phyloP scores from a whole-genome alignment of 495 filamentous ascomycete genomes.

The Neurospora tetrasperma region DNA sequence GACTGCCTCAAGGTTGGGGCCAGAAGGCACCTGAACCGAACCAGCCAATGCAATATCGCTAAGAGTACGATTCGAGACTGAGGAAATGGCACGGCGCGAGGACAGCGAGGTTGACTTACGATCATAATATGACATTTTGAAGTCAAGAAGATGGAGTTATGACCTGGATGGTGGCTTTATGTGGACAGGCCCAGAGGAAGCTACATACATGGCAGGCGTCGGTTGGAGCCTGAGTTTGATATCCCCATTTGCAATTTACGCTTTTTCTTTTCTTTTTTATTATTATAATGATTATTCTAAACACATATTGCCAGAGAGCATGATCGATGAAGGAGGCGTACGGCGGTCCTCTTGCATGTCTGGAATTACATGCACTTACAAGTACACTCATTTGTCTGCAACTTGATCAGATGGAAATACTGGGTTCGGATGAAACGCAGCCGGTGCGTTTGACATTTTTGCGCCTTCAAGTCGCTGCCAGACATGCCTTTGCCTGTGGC shows the following conservation, averaged over 20 bases:
- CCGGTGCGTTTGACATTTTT: neutral
- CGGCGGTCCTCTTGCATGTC: neutral
- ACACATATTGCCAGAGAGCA: neutral
- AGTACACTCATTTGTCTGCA: neutral
- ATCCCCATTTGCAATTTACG: neutral
- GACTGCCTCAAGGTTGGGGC: conserved; percentile 16
- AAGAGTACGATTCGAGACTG: neutral
- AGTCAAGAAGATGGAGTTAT: neutral
- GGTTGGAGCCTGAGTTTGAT: neutral
- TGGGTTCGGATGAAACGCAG: neutral
- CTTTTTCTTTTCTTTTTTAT: too few relatives aligned
- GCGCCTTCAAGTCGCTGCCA: neutral
- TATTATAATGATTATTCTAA: too few relatives aligned
- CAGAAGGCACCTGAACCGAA: conserved; percentile 18
- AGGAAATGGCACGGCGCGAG: neutral
- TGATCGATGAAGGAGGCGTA: neutral
- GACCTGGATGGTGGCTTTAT: neutral
- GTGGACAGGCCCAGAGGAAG: neutral
- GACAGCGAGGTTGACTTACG: neutral
- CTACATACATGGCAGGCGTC: neutral
- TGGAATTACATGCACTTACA: neutral
- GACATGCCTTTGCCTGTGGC: neutral
- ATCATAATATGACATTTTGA: neutral
- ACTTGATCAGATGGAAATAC: neutral
- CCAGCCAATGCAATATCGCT: conserved; percentile 29